These are phyloP conservation scores for Gossypium mustelinum DNA, from an alignment of 345 rosid species.

Conservation along the genomic window DNA sequence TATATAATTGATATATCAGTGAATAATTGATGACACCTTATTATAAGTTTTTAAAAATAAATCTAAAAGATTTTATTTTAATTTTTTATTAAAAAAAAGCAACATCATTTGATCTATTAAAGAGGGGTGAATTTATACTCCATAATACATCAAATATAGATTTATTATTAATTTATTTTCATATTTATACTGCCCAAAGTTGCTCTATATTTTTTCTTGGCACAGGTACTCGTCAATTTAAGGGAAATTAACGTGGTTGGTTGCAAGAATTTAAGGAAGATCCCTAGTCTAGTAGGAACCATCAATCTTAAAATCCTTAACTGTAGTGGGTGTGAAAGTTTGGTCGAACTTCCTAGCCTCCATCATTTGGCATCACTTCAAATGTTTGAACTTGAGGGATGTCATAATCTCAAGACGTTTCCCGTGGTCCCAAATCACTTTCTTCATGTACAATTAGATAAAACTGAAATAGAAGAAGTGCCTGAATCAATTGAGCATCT, in stretches of 20 bases:
- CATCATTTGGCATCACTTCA: background rate
- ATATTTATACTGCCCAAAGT: background rate
- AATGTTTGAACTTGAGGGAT: background rate
- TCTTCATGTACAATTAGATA: background rate
- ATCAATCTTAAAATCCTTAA: slow-evolving; percentile 31
- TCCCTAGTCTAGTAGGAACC: background rate
- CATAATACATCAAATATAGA: no score
- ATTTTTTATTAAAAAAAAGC: no score
- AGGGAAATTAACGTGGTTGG: background rate
- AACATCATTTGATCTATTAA: no score
- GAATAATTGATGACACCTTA: no score
- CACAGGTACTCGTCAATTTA: background rate
- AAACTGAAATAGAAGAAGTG: background rate
- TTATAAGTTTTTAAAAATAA: no score
- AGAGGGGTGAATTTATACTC: no score
- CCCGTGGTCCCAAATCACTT: background rate
- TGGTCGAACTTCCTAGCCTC: background rate
- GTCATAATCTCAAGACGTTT: background rate
- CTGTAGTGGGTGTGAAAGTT: background rate
- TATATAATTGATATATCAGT: no score
- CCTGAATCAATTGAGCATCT: slow-evolving; percentile 1
- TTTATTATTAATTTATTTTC: no score
- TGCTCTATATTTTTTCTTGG: background rate
- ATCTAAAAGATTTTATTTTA: no score
- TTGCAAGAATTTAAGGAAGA: background rate